Evolutionary conservation across 148 eudicot species (phyloP).

Genomic region (Spergularia marina): DNA sequence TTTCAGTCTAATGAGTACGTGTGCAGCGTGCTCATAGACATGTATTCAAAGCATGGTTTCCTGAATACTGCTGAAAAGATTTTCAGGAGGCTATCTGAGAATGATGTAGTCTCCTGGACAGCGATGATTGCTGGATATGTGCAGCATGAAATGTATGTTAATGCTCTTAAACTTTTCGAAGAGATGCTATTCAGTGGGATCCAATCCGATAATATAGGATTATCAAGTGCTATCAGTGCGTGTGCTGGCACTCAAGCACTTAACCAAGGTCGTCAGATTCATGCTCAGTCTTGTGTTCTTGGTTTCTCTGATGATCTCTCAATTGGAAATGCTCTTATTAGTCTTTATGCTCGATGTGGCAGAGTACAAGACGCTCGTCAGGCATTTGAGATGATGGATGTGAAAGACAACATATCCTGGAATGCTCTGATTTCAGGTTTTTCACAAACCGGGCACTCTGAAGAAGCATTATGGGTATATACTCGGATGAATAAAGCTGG

Average conservation of each 20-base stretch:
- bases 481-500: conserved; percentile 61
- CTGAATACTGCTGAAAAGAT: conserved; percentile 62
- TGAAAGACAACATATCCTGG: conserved; percentile 76
- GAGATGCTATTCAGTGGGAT: conserved; percentile 69
- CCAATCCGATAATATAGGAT: conserved; percentile 72
- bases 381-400: conserved; percentile 60
- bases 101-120: conserved; percentile 91
- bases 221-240: conserved; percentile 87
- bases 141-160: conserved; percentile 62
- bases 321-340: conserved; percentile 72
- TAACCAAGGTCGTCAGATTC: conserved; percentile 82
- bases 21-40: conserved; percentile 81
- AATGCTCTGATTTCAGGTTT: conserved; percentile 81
- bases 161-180: conserved; percentile 69
- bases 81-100: conserved; percentile 55
- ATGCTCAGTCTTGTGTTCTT: conserved; percentile 60
- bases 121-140: conserved; percentile 79
- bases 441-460: conserved; percentile 71
- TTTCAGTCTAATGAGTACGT: conserved; percentile 82
- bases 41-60: conserved; percentile 82
- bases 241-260: conserved; percentile 81
- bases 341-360: conserved; percentile 86
- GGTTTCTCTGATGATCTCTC: conserved; percentile 74
- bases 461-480: conserved; percentile 71
- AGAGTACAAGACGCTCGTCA: conserved; percentile 57